A percentile compares a stretch with the other conserved stretches of the same genome.
Conservation (phyloP, 306 rosid genomes). For the Quercus rubra region DNA sequence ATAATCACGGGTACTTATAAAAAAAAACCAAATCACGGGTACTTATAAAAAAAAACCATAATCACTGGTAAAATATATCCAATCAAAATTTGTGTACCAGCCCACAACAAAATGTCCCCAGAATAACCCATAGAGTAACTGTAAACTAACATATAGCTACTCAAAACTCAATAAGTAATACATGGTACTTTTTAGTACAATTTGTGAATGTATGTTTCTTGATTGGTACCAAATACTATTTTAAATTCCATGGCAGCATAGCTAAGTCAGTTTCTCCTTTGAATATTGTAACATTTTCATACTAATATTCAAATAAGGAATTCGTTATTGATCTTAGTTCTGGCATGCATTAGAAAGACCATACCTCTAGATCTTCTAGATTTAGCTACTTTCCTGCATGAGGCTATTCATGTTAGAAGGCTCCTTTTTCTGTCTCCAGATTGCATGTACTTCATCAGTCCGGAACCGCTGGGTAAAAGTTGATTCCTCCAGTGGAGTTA, state of each 20-base stretch:
- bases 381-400: constrained; percentile 17
- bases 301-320: background rate
- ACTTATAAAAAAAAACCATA: too few species aligned
- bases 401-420: constrained; percentile 22
- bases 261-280: background rate
- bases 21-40: too few species aligned
- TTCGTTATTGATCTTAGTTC: background rate
- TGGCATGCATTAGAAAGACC: background rate
- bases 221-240: background rate
- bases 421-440: constrained; percentile 65
- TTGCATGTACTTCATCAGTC: constrained; percentile 88
- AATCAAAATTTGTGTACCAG: too few species aligned
- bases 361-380: background rate
- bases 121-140: too few species aligned
- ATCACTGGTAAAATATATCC: background rate
- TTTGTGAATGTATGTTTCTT: too few species aligned
- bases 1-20: too few species aligned
- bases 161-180: background rate
- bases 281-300: background rate
- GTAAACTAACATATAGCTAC: background rate
- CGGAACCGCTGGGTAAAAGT: constrained; percentile 85
- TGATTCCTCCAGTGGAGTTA: constrained; percentile 66
- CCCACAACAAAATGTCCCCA: too few species aligned
- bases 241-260: background rate
- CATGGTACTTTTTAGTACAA: background rate